Conservation (phyloP, 106 monocot species). For the Apostasia ramifera region DNA sequence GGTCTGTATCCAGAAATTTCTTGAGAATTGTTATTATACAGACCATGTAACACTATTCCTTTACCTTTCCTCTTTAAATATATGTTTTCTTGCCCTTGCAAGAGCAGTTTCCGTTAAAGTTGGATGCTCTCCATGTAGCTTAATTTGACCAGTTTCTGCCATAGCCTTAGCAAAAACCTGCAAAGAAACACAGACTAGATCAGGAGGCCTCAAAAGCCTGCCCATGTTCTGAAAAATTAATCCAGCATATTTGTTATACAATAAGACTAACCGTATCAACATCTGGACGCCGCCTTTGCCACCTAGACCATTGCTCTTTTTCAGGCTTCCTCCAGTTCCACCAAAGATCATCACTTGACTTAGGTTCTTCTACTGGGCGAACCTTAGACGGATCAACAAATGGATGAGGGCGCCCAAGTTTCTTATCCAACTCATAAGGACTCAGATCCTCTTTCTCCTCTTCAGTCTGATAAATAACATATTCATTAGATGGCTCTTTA, state of each 20-base stretch:
- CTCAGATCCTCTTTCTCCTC: constrained; percentile 50
- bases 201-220: not conserved
- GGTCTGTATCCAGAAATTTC: too few species aligned
- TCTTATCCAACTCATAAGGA: constrained; percentile 69
- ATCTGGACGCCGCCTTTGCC: constrained; percentile 93
- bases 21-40: too few species aligned
- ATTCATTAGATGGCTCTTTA: constrained; percentile 51
- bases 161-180: constrained; percentile 98
- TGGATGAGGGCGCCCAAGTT: constrained; percentile 69
- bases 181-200: not conserved
- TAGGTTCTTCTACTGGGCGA: constrained; percentile 59
- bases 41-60: not conserved
- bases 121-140: constrained; percentile 92
- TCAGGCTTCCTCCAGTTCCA: constrained; percentile 98
- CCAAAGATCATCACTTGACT: constrained; percentile 87
- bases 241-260: not conserved
- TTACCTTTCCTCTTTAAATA: constrained; percentile 98
- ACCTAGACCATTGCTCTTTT: constrained; percentile 93
- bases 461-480: constrained; percentile 70
- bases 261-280: constrained; percentile 71
- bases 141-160: constrained; percentile 95
- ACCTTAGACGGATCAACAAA: constrained; percentile 67
- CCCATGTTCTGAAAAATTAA: not conserved
- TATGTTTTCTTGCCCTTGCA: constrained; percentile 72
- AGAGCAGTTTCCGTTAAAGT: constrained; percentile 77